These are phyloP conservation scores for Panaeolus cyanescens DNA, from an alignment of 768 basidiomycete genomes.

Conservation along the genomic window DNA sequence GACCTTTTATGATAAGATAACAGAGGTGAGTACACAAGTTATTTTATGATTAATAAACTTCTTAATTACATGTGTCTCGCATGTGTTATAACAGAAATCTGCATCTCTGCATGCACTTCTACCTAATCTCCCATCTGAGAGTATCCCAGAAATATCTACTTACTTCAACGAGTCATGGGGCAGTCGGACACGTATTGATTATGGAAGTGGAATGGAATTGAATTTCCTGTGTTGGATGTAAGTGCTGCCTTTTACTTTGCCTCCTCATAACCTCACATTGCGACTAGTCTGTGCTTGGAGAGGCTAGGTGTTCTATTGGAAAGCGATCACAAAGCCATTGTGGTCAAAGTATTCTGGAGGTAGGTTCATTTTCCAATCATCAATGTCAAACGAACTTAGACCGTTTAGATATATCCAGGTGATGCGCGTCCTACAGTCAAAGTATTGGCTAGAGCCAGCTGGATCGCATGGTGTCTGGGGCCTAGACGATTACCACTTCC, in stretches of 20 bases:
- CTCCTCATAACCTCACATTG: not conserved
- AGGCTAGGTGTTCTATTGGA: slow-evolving; percentile 63
- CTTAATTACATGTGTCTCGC: slow-evolving; percentile 42
- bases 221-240: slow-evolving; percentile 98
- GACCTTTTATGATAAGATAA: slow-evolving; percentile 84
- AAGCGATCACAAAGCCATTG: slow-evolving; percentile 73
- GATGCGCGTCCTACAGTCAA: slow-evolving; percentile 87
- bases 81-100: not conserved
- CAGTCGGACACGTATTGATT: slow-evolving; percentile 89
- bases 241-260: slow-evolving; percentile 27
- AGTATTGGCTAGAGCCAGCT: slow-evolving; percentile 97
- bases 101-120: slow-evolving; percentile 57
- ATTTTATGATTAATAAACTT: not conserved
- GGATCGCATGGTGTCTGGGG: slow-evolving; percentile 99
- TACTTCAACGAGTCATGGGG: slow-evolving; percentile 94
- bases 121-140: slow-evolving; percentile 56
- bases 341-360: slow-evolving; percentile 90
- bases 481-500: slow-evolving; percentile 94
- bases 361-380: slow-evolving; percentile 28
- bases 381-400: slow-evolving; percentile 12
- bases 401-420: slow-evolving; percentile 75
- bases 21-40: slow-evolving; percentile 46
- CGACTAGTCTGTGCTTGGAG: slow-evolving; percentile 74
- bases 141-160: slow-evolving; percentile 66
- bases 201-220: slow-evolving; percentile 99